phyloP scores from a whole-genome alignment of 1,284 basidiomycete species.

The Ganoderma leucocontextum region DNA sequence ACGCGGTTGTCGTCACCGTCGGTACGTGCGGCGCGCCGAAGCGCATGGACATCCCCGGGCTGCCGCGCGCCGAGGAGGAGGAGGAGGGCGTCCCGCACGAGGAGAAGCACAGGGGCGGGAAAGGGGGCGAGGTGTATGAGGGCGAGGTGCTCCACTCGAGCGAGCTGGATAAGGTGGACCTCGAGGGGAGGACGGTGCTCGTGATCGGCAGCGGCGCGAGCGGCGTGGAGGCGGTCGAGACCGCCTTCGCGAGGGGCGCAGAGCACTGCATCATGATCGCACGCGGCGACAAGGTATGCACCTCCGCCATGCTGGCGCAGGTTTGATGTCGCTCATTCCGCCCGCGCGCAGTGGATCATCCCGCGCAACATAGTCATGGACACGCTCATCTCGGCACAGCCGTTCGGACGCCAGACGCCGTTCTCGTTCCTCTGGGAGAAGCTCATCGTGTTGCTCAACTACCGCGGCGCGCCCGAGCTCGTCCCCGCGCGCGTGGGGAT shows the following conservation, averaged over 20 bases:
- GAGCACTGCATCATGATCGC: slow-evolving; percentile 57
- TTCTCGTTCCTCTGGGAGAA: slow-evolving; percentile 61
- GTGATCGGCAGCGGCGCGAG: slow-evolving; percentile 68
- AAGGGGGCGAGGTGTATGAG: slow-evolving; percentile 42
- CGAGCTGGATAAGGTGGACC: slow-evolving; percentile 50
- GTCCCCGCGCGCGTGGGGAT: slow-evolving; percentile 52
- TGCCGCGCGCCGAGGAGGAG: slow-evolving; percentile 44
- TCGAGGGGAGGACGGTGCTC: slow-evolving; percentile 57
- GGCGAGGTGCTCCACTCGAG: slow-evolving; percentile 65
- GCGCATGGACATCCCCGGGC: slow-evolving; percentile 56
- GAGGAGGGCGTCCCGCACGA: neutral
- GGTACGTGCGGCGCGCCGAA: slow-evolving; percentile 34
- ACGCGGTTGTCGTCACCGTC: slow-evolving; percentile 20
- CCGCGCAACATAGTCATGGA: slow-evolving; percentile 64
- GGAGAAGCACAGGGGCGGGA: slow-evolving; percentile 30
- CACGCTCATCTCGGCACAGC: slow-evolving; percentile 61
- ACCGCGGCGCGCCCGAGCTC: slow-evolving; percentile 58
- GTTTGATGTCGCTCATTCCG: neutral
- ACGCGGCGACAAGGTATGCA: slow-evolving; percentile 43
- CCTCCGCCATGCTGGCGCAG: neutral
- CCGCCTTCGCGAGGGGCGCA: slow-evolving; percentile 55
- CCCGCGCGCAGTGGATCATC: slow-evolving; percentile 56
- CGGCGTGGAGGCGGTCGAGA: slow-evolving; percentile 70
- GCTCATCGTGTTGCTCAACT: slow-evolving; percentile 59
- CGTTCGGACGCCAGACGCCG: slow-evolving; percentile 65